These are phyloP conservation scores for Coniophora puteana DNA, from an alignment of 1,284 basidiomycete species.

Conservation along the genomic window DNA sequence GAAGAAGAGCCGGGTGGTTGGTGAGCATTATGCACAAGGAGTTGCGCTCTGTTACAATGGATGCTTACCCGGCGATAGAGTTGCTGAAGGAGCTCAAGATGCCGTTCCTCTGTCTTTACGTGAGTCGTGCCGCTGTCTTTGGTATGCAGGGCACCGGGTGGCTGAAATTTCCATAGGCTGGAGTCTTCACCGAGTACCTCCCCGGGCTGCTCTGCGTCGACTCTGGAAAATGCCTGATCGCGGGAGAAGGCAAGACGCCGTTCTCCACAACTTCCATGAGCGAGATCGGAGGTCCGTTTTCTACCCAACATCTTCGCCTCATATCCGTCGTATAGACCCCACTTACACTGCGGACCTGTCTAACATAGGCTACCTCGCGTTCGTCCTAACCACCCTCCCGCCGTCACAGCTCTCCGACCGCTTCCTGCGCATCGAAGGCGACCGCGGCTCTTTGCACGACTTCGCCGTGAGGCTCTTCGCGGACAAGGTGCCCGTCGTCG, in stretches of 20 bases:
- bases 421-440: constrained; percentile 29
- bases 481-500: constrained; percentile 8
- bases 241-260: constrained; percentile 21
- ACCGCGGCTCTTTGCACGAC: constrained; percentile 15
- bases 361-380: constrained; percentile 25
- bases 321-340: too few relatives aligned
- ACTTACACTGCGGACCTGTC: too few relatives aligned
- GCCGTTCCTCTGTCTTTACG: constrained; percentile 25
- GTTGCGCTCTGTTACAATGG: not conserved
- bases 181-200: constrained; percentile 18
- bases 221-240: constrained; percentile 22
- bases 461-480: constrained; percentile 11
- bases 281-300: constrained; percentile 22
- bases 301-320: not conserved
- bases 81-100: constrained; percentile 21
- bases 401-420: constrained; percentile 18
- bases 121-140: constrained; percentile 13
- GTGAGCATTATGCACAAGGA: constrained; percentile 7
- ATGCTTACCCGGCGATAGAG: constrained; percentile 1
- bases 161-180: constrained; percentile 9
- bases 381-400: constrained; percentile 25
- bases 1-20: constrained; percentile 15
- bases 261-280: constrained; percentile 24
- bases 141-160: not conserved
- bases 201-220: constrained; percentile 13